Evolutionary conservation across 140 eudicot species (phyloP).

Genomic region (Ambrosia hybrid): DNA sequence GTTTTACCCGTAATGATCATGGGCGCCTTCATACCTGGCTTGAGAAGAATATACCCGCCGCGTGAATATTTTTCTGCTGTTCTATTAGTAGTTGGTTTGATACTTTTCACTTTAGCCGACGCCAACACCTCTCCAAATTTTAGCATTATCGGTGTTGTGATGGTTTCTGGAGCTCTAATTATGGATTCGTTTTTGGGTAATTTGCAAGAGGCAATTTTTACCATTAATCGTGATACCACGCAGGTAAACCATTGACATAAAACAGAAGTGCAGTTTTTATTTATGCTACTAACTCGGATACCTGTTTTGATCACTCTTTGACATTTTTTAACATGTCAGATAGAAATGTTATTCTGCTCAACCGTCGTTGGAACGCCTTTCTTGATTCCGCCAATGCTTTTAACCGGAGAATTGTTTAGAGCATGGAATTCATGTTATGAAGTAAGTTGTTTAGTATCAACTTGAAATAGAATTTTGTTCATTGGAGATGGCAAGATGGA

Average conservation of each 20-base stretch:
- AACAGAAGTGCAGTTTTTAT: neutral
- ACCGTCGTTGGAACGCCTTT: conserved; percentile 91
- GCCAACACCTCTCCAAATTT: conserved; percentile 59
- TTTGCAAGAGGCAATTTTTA: conserved; percentile 95
- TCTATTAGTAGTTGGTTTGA: conserved; percentile 56
- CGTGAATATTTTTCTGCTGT: conserved; percentile 56
- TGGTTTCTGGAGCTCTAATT: conserved; percentile 83
- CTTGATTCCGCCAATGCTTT: conserved; percentile 88
- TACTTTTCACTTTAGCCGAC: conserved; percentile 59
- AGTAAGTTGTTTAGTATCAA: conserved; percentile 39
- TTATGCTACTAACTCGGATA: neutral
- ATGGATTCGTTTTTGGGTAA: conserved; percentile 98
- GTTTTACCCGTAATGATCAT: conserved; percentile 58
- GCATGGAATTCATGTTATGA: conserved; percentile 90
- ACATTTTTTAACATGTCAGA: conserved; percentile 37
- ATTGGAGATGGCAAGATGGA: neutral
- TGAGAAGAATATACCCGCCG: conserved; percentile 57
- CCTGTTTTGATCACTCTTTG: neutral
- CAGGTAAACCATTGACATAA: conserved; percentile 49
- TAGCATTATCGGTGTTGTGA: conserved; percentile 53
- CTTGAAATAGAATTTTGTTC: neutral
- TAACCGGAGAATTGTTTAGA: conserved; percentile 80
- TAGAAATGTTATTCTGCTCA: conserved; percentile 96
- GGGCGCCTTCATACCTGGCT: conserved; percentile 62
- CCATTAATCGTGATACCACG: conserved; percentile 88